Evolutionary conservation across 108 stramenopile species (phyloP).

Genomic region (Stephanodiscus minutulus): DNA sequence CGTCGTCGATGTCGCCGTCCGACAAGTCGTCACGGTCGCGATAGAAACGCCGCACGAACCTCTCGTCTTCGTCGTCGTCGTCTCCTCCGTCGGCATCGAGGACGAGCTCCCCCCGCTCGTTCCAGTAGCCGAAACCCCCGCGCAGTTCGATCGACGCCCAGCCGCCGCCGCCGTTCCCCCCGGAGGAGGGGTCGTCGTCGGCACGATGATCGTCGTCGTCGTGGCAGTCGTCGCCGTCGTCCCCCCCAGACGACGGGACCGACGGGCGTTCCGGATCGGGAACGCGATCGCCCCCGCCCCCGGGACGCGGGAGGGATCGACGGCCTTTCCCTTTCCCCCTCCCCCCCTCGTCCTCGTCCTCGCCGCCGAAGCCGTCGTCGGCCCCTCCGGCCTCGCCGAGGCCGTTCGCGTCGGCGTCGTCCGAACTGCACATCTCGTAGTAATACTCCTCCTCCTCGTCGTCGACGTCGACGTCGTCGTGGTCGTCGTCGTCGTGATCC

Average conservation of each 20-base stretch:
- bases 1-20: slow-evolving; percentile 21
- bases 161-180: background rate
- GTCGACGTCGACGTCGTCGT: background rate
- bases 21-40: slow-evolving; percentile 5
- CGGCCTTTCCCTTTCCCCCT: background rate
- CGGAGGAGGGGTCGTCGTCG: background rate
- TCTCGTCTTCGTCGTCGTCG: slow-evolving; percentile 6
- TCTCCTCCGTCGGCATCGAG: slow-evolving; percentile 45
- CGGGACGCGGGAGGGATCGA: background rate
- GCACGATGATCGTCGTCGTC: slow-evolving; percentile 29
- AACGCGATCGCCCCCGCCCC: background rate
- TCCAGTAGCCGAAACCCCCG: slow-evolving; percentile 78
- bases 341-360: background rate
- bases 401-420: slow-evolving; percentile 12
- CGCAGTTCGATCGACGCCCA: slow-evolving; percentile 52
- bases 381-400: background rate
- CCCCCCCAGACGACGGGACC: slow-evolving; percentile 5
- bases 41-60: slow-evolving; percentile 21
- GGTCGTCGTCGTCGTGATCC: background rate
- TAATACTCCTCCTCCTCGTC: slow-evolving; percentile 32
- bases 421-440: slow-evolving; percentile 46
- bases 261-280: slow-evolving; percentile 29
- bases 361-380: background rate
- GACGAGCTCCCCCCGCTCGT: slow-evolving; percentile 72
- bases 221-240: slow-evolving; percentile 3